Percentiles rank a stretch among this genome's conserved stretches.
These are phyloP conservation scores for Delitschia confertaspora DNA, from an alignment of 495 filamentous ascomycete species.

Conservation along the genomic window DNA sequence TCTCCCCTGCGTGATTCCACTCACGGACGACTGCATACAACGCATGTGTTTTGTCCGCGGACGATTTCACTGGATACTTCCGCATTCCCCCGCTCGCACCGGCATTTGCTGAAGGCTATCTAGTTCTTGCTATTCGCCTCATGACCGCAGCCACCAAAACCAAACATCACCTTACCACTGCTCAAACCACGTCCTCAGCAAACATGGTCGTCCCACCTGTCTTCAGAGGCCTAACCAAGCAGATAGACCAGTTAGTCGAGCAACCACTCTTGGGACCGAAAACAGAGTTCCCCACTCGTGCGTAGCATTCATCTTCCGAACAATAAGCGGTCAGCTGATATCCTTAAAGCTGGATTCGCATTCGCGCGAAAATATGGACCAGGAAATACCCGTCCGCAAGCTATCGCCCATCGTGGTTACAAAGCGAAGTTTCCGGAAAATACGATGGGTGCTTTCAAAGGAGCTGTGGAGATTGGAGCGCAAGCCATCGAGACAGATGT, in stretches of 20 bases:
- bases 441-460: conserved; percentile 66
- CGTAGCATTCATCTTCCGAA: neutral
- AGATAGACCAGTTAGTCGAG: conserved; percentile 20
- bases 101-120: no score
- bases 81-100: no score
- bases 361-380: conserved; percentile 28
- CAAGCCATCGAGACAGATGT: conserved; percentile 85
- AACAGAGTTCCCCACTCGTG: conserved; percentile 19
- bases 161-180: no score
- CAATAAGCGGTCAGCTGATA: conserved; percentile 16
- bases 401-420: conserved; percentile 81
- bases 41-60: no score
- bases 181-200: no score
- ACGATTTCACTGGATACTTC: no score
- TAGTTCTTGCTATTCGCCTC: no score
- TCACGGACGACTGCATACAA: no score
- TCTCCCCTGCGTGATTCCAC: no score
- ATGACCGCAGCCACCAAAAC: neutral
- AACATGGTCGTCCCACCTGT: conserved; percentile 25
- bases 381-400: conserved; percentile 52
- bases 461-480: conserved; percentile 60
- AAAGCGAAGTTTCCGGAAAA: conserved; percentile 78
- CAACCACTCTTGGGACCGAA: conserved; percentile 19
- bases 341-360: conserved; percentile 25
- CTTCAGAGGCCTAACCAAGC: conserved; percentile 17